Base-by-base conservation (phyloP, 2,329 filamentous ascomycete species). In the Lecanicillium sp. region DNA sequence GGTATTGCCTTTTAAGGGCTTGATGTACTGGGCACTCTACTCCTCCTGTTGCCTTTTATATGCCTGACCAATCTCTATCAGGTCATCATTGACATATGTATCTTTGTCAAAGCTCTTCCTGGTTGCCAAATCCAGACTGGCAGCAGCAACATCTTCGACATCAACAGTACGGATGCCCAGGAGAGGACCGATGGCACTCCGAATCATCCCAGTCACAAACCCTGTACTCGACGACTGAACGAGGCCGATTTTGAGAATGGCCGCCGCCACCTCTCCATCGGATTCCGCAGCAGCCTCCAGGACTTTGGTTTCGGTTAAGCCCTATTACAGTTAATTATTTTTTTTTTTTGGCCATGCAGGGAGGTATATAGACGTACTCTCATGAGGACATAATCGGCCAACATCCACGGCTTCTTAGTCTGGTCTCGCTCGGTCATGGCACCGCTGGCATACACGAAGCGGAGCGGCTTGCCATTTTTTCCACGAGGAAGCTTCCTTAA, bases 391-490 rank as follows among this genome's bases (percentile, higher is more conserved):
- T 74, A 75, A 29, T 71, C 54, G 65, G 47, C 48, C 19, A 62
- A 46, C 7, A 61, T 46, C 42, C 44, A 49, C 2, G 60, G 64
- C 37, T 54, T 67, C 50, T 71, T 65, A 11, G 48, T 59, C 15
- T 57, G 65, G 33, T 76, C 71, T 2, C 68, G 60, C 44, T 65
- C 61, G 3, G 60, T 58, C 1, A 50, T 54, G 2, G 54, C 46
- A 3, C 71, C 73, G 44, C 71, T 76, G 43, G 69, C 59, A 47
- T 72, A 73, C 3, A 72, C 36, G 42, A 72, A 74, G 2, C 62
- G 62, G 25, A 72, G 55, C 0, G 68, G 64, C 31, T 51, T 56
- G 12, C 44, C 35, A 3, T 45, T 37, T 0, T 44, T 38, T 13
- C 38, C 37, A 0, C 50, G 46, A 10, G 48, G 49, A 12, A 56